These are phyloP conservation scores for Suhomyces canberraensis DNA, from an alignment of 805 yeast genomes.

Conservation along the genomic window DNA sequence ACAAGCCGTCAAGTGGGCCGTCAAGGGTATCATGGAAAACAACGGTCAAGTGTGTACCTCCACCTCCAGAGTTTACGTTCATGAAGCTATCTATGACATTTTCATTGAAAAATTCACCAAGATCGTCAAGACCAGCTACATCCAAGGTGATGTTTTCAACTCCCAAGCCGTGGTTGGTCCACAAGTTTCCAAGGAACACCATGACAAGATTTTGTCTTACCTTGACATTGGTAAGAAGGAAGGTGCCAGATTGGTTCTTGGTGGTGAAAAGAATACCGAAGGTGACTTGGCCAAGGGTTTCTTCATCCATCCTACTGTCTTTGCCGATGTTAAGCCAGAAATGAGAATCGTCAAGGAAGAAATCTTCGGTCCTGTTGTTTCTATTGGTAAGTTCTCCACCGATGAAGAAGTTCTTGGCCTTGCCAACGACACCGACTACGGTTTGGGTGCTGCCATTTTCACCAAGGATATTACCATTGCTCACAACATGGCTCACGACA, in stretches of 20 bases:
- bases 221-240: conserved; percentile 43
- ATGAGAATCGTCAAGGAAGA: conserved; percentile 74
- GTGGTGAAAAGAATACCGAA: conserved; percentile 41
- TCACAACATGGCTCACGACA: conserved; percentile 55
- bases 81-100: conserved; percentile 53
- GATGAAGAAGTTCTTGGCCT: conserved; percentile 65
- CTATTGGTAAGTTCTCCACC: conserved; percentile 59
- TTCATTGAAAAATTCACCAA: conserved; percentile 45
- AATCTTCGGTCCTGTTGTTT: conserved; percentile 85
- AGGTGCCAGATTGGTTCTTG: conserved; percentile 40
- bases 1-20: conserved; percentile 67
- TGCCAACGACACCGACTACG: conserved; percentile 75
- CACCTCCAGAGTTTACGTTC: conserved; percentile 59
- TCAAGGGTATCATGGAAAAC: conserved; percentile 61
- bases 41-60: conserved; percentile 71
- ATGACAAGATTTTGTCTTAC: conserved; percentile 45
- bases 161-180: conserved; percentile 55
- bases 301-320: conserved; percentile 73
- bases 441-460: conserved; percentile 81
- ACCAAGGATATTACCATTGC: conserved; percentile 65
- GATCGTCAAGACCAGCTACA: conserved; percentile 48
- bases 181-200: conserved; percentile 54
- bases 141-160: conserved; percentile 55
- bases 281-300: conserved; percentile 49
- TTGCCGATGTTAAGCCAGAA: conserved; percentile 62